A percentile compares a stretch with the other conserved stretches of the same genome.
phyloP scores from a whole-genome alignment of 2,329 filamentous ascomycete genomes.

The Colletotrichum neosansevieriae region DNA sequence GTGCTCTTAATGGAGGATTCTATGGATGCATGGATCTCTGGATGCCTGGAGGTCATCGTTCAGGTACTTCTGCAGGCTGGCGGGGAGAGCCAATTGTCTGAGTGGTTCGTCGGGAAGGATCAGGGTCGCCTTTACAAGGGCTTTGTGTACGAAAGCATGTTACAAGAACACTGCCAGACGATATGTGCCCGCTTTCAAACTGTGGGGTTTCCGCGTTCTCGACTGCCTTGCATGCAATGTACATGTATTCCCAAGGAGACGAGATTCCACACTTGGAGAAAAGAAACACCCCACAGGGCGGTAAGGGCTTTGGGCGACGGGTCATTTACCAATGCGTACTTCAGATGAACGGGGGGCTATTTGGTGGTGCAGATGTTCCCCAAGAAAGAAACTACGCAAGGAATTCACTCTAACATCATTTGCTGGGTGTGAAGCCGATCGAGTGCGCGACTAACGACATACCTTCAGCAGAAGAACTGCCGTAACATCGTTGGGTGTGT shows the following conservation, averaged over 20 bases:
- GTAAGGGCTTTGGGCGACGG: neutral
- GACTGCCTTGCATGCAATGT: constrained; percentile 15
- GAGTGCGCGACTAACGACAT: too few relatives aligned
- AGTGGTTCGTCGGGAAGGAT: neutral
- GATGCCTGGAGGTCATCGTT: neutral
- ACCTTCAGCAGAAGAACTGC: too few relatives aligned
- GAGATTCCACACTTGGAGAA: constrained; percentile 23
- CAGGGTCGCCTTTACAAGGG: neutral
- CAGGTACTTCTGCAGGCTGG: neutral
- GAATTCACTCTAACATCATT: too few relatives aligned
- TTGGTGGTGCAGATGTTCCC: too few relatives aligned
- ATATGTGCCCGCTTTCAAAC: neutral
- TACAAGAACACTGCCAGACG: neutral
- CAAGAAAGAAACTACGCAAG: too few relatives aligned
- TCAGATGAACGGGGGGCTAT: constrained; percentile 4
- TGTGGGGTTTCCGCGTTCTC: neutral
- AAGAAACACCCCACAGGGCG: constrained; percentile 17
- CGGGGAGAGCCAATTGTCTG: neutral
- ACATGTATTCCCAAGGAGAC: neutral
- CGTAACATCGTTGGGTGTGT: neutral
- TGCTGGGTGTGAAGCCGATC: too few relatives aligned
- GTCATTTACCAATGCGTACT: neutral
- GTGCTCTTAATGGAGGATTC: neutral
- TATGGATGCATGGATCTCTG: neutral
- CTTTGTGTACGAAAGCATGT: neutral